Conservation (phyloP, 495 filamentous ascomycete species). For the Penicillium samsonianum region DNA sequence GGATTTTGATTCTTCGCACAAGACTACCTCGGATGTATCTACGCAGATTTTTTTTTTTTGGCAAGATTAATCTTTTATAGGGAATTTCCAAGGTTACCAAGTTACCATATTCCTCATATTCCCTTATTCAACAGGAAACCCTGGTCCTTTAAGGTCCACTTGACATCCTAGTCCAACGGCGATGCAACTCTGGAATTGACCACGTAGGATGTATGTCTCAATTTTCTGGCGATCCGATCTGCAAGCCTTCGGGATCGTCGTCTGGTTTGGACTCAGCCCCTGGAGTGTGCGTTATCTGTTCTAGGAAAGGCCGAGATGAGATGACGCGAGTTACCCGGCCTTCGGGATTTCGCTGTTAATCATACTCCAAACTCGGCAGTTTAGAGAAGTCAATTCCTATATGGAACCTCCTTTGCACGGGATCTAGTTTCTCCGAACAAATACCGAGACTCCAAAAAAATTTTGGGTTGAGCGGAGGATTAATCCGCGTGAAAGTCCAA, state of each 20-base stretch:
- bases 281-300: conserved; percentile 21
- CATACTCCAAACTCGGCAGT: conserved; percentile 17
- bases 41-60: conserved; percentile 16
- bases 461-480: background rate
- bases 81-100: background rate
- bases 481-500: conserved; percentile 2
- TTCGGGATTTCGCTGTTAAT: conserved; percentile 15
- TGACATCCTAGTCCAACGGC: conserved; percentile 23
- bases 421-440: conserved; percentile 35
- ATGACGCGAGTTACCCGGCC: conserved; percentile 7
- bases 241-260: conserved; percentile 36
- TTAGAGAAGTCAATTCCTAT: conserved; percentile 11
- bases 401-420: conserved; percentile 17
- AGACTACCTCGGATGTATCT: background rate
- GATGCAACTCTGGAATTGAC: conserved; percentile 28
- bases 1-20: too few relatives aligned
- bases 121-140: conserved; percentile 1
- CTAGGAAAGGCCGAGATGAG: conserved; percentile 17
- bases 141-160: conserved; percentile 3
- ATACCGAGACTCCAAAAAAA: conserved; percentile 23
- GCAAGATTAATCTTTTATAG: background rate
- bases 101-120: background rate
- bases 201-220: conserved; percentile 37
- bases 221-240: conserved; percentile 43
- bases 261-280: conserved; percentile 23